These are phyloP conservation scores for Rhinocladiella mackenziei DNA, from an alignment of 2,329 filamentous ascomycete genomes.

Conservation along the genomic window DNA sequence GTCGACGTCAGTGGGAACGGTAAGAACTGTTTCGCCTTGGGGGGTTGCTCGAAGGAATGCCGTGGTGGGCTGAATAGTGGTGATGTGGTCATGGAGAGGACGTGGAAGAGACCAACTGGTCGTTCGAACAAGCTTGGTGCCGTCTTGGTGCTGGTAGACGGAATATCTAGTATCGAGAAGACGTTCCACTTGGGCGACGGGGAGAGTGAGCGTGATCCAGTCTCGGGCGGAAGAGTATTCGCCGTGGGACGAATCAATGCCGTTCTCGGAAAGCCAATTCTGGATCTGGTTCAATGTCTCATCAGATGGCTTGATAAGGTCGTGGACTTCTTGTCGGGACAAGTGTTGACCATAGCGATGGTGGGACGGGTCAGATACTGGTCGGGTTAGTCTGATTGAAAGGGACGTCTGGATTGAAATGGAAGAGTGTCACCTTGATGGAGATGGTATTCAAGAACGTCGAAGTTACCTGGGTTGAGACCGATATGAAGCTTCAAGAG, in stretches of 20 bases:
- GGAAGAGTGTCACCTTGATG: slow-evolving; percentile 44
- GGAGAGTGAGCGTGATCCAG: slow-evolving; percentile 54
- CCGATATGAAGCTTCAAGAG: slow-evolving; percentile 55
- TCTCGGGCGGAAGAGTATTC: slow-evolving; percentile 53
- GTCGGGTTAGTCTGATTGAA: slow-evolving; percentile 4
- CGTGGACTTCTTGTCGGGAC: slow-evolving; percentile 49
- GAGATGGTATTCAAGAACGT: slow-evolving; percentile 53
- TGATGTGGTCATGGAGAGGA: slow-evolving; percentile 56
- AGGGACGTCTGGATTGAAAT: too few species aligned
- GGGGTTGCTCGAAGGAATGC: slow-evolving; percentile 50
- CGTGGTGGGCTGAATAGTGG: slow-evolving; percentile 58
- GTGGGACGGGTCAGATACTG: slow-evolving; percentile 53
- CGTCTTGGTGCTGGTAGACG: slow-evolving; percentile 53
- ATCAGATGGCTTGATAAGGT: slow-evolving; percentile 51
- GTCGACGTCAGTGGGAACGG: slow-evolving; percentile 33
- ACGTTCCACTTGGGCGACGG: slow-evolving; percentile 50
- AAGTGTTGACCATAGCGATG: slow-evolving; percentile 55
- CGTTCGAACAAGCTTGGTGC: slow-evolving; percentile 50
- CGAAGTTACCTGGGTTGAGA: slow-evolving; percentile 55
- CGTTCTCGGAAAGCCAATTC: slow-evolving; percentile 55
- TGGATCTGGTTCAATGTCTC: slow-evolving; percentile 52
- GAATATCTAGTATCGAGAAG: slow-evolving; percentile 53
- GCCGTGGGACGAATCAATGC: slow-evolving; percentile 41
- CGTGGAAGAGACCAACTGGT: slow-evolving; percentile 56
- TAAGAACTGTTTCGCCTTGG: slow-evolving; percentile 25